Conservation (phyloP, 306 rosid genomes). For the Pyrus bretschneideri region DNA sequence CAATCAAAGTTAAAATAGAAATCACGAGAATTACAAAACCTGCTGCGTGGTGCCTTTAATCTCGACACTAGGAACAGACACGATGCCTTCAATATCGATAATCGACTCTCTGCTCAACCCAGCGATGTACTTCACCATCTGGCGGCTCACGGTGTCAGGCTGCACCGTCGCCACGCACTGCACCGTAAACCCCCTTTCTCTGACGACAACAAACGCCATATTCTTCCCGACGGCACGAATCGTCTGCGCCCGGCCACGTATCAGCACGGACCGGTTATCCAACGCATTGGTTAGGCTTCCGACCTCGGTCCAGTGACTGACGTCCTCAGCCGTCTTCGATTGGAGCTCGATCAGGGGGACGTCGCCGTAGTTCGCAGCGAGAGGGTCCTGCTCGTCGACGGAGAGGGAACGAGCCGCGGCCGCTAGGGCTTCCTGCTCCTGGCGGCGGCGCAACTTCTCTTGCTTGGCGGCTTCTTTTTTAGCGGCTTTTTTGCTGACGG, state of each 20-base stretch:
- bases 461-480: conserved; percentile 19
- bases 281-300: conserved; percentile 29
- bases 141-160: conserved; percentile 60
- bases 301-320: conserved; percentile 47
- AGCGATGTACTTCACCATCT: conserved; percentile 73
- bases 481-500: conserved; percentile 68
- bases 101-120: conserved; percentile 77
- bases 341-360: conserved; percentile 57
- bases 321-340: conserved; percentile 39
- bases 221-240: conserved; percentile 87
- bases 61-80: conserved; percentile 49
- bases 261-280: conserved; percentile 34
- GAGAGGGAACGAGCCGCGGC: conserved; percentile 30
- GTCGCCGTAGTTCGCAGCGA: conserved; percentile 62
- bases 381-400: conserved; percentile 56
- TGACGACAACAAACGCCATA: conserved; percentile 69
- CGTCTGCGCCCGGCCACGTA: conserved; percentile 73
- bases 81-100: conserved; percentile 63
- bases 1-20: not conserved
- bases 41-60: conserved; percentile 84
- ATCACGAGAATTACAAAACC: conserved; percentile 14
- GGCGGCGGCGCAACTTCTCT: conserved; percentile 74
- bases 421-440: conserved; percentile 37
- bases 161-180: conserved; percentile 76
- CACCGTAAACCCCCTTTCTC: conserved; percentile 67